Conservation (phyloP, 2,329 filamentous ascomycete species). For the Ophiocordyceps polyrhachis-furcata region DNA sequence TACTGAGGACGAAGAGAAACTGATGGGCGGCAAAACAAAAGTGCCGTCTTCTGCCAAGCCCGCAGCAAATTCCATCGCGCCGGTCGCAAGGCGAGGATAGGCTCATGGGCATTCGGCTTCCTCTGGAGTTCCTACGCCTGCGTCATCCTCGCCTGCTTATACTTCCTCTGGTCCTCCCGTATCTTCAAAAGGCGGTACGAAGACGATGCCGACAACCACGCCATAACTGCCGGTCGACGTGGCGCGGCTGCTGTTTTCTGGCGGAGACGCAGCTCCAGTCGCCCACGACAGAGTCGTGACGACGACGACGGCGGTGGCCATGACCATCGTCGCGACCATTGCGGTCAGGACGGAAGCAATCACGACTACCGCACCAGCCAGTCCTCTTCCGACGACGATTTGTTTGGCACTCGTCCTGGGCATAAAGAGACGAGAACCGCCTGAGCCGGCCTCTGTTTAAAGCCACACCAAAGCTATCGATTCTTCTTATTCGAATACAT, state of each 20-base stretch:
- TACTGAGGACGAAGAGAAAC: not conserved
- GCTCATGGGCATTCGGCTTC: constrained; percentile 55
- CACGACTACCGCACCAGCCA: not conserved
- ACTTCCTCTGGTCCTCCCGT: constrained; percentile 47
- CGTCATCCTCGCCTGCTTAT: constrained; percentile 44
- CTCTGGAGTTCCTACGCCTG: constrained; percentile 54
- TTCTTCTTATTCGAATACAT: too few relatives aligned
- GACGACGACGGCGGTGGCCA: not conserved
- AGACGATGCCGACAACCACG: not conserved
- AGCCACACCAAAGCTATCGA: too few relatives aligned
- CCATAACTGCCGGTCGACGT: not conserved
- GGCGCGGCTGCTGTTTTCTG: not conserved
- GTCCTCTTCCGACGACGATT: not conserved
- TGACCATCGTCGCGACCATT: not conserved
- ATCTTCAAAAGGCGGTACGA: constrained; percentile 18
- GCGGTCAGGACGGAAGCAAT: not conserved
- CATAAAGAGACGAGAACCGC: not conserved
- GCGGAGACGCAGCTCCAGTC: constrained; percentile 4
- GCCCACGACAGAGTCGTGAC: not conserved
- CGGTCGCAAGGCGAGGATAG: constrained; percentile 40
- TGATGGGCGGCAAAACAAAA: constrained; percentile 5
- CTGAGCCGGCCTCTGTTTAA: not conserved
- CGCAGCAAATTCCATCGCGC: constrained; percentile 43
- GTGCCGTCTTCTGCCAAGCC: constrained; percentile 46
- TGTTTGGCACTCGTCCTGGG: not conserved